phyloP scores from a whole-genome alignment of 306 rosid species.

The Malus asiatica region DNA sequence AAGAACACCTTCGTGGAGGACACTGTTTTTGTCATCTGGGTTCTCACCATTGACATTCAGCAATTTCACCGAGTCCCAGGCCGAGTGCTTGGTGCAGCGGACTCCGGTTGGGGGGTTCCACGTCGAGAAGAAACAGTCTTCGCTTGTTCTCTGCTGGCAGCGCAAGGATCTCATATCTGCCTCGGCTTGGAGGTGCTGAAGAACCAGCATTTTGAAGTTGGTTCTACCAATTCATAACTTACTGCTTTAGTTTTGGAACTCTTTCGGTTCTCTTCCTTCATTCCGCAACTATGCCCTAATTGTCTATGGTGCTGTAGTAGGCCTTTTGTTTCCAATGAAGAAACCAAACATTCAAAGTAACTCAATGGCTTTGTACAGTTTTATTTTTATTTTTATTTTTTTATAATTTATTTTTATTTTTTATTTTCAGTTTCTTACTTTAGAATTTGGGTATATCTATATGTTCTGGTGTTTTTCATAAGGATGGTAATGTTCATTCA shows the following conservation, averaged over 20 bases:
- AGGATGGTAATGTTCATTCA: background rate
- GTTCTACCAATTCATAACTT: constrained; percentile 38
- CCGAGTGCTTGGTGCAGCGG: constrained; percentile 82
- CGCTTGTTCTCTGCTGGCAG: constrained; percentile 79
- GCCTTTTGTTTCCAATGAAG: constrained; percentile 49
- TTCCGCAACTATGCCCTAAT: constrained; percentile 48
- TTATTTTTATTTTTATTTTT: background rate
- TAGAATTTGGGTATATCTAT: constrained; percentile 19
- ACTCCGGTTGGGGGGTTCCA: constrained; percentile 67
- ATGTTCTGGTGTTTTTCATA: constrained; percentile 18
- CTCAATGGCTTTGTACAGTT: constrained; percentile 52
- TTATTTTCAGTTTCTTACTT: constrained; percentile 6
- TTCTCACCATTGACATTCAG: constrained; percentile 70
- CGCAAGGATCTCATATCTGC: constrained; percentile 64
- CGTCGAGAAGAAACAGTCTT: constrained; percentile 62
- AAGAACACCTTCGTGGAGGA: constrained; percentile 51
- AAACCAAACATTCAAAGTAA: constrained; percentile 41
- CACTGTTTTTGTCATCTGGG: constrained; percentile 55
- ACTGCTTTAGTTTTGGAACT: constrained; percentile 28
- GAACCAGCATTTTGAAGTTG: constrained; percentile 23
- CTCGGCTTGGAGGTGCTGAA: constrained; percentile 80
- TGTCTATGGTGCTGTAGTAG: constrained; percentile 65
- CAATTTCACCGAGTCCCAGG: constrained; percentile 81
- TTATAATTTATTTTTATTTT: constrained; percentile 3
- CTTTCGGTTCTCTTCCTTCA: constrained; percentile 25